A percentile compares a stretch with the other conserved stretches of the same genome.
Conservation (phyloP, 805 yeast species). For the Spathaspora girioi region DNA sequence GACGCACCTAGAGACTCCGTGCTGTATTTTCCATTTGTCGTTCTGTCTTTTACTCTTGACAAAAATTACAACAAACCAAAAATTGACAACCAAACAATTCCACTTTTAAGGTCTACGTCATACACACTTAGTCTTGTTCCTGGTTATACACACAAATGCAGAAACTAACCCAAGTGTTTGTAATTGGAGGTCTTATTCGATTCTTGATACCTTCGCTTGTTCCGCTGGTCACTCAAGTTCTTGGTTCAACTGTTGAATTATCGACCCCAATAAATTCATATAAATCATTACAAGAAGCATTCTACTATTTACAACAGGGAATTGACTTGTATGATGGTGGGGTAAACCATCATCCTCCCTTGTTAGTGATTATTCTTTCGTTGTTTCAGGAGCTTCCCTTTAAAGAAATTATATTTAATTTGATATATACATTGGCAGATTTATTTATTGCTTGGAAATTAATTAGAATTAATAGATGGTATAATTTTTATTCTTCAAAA, state of each 20-base stretch:
- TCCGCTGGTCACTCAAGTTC: constrained; percentile 23
- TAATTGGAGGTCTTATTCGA: constrained; percentile 30
- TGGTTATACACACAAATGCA: constrained; percentile 11
- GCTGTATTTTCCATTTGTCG: too few species aligned
- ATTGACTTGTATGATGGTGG: constrained; percentile 80
- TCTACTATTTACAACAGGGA: constrained; percentile 53
- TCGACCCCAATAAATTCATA: constrained; percentile 75
- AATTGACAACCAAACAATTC: background rate
- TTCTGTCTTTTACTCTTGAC: too few species aligned
- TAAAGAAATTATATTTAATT: constrained; percentile 20
- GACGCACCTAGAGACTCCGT: too few species aligned
- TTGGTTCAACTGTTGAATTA: constrained; percentile 49
- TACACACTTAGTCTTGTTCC: too few species aligned
- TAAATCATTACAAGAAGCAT: constrained; percentile 41
- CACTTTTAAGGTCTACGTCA: background rate
- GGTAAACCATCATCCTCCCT: constrained; percentile 81
- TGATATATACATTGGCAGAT: constrained; percentile 60
- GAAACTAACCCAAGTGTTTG: constrained; percentile 18
- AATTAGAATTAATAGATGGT: constrained; percentile 45
- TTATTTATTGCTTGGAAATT: constrained; percentile 52
- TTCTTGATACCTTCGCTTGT: constrained; percentile 31
- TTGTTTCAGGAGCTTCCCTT: constrained; percentile 24
- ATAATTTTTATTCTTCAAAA: constrained; percentile 20
- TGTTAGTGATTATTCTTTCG: constrained; percentile 53
- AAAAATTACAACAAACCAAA: too few species aligned